Conservation (phyloP, 129 eudicot genomes). For the Centella asiatica region DNA sequence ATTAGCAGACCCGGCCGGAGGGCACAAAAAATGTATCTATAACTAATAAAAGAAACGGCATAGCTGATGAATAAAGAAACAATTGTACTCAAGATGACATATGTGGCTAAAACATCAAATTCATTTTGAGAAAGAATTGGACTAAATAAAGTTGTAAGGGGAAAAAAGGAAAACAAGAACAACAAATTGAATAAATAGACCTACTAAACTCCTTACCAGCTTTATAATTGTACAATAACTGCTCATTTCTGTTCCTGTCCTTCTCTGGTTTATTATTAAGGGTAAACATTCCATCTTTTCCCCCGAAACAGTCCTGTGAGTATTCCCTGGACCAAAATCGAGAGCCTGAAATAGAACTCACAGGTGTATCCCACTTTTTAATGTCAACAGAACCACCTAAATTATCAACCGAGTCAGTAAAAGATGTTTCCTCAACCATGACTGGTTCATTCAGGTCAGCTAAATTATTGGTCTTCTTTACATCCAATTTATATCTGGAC, state of each 20-base stretch:
- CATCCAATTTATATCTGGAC: constrained; percentile 1
- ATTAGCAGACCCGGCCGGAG: neutral
- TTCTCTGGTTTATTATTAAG: constrained; percentile 2
- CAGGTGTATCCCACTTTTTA: constrained; percentile 24
- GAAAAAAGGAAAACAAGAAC: neutral
- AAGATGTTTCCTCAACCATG: constrained; percentile 21
- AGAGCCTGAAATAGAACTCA: constrained; percentile 21
- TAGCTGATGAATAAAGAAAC: neutral
- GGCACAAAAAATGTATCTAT: neutral
- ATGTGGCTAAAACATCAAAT: neutral
- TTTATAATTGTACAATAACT: constrained; percentile 10
- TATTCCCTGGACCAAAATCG: constrained; percentile 16
- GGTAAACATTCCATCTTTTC: constrained; percentile 11
- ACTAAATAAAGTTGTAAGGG: neutral
- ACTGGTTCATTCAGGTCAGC: constrained; percentile 51
- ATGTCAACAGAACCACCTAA: constrained; percentile 14
- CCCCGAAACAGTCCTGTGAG: constrained; percentile 15
- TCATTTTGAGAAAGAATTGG: neutral
- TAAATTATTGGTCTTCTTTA: constrained; percentile 13
- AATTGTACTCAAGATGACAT: neutral
- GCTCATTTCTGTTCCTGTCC: constrained; percentile 22
- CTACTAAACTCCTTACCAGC: constrained; percentile 28
- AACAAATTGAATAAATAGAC: neutral
- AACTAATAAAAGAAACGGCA: neutral
- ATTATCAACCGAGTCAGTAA: constrained; percentile 20